Conservation (phyloP, 1,139 yeast species). For the Sugiyamaella japonica region DNA sequence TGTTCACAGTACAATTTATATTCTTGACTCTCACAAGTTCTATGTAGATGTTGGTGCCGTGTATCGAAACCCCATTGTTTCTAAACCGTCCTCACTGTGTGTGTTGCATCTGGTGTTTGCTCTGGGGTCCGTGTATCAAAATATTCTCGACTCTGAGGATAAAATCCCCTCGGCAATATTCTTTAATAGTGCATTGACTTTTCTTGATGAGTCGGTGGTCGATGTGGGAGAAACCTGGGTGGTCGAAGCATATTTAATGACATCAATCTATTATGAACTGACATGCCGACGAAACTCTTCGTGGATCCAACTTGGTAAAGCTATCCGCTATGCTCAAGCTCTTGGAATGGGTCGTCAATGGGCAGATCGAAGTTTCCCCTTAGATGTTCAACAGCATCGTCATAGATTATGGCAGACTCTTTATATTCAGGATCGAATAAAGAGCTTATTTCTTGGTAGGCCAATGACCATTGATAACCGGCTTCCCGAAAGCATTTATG, state of each 20-base stretch:
- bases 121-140: conserved; percentile 35
- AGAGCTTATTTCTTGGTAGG: conserved; percentile 16
- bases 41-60: conserved; percentile 36
- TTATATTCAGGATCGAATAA: conserved; percentile 16
- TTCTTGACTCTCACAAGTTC: conserved; percentile 43
- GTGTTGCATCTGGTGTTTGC: conserved; percentile 46
- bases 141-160: background rate
- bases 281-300: conserved; percentile 46
- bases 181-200: conserved; percentile 42
- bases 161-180: conserved; percentile 29
- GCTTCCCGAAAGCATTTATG: conserved; percentile 5
- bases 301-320: conserved; percentile 44
- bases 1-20: conserved; percentile 43
- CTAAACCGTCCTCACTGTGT: conserved; percentile 35
- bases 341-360: conserved; percentile 30
- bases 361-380: conserved; percentile 12
- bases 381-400: conserved; percentile 14
- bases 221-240: conserved; percentile 48
- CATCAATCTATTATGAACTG: conserved; percentile 45
- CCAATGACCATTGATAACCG: conserved; percentile 16
- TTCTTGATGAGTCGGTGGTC: conserved; percentile 37
- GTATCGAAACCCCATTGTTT: conserved; percentile 38
- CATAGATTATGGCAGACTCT: conserved; percentile 16
- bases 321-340: conserved; percentile 39
- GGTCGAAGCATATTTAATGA: conserved; percentile 46